Evolutionary conservation across 495 filamentous ascomycete species (phyloP).

Genomic region (Articulospora tetracladia): DNA sequence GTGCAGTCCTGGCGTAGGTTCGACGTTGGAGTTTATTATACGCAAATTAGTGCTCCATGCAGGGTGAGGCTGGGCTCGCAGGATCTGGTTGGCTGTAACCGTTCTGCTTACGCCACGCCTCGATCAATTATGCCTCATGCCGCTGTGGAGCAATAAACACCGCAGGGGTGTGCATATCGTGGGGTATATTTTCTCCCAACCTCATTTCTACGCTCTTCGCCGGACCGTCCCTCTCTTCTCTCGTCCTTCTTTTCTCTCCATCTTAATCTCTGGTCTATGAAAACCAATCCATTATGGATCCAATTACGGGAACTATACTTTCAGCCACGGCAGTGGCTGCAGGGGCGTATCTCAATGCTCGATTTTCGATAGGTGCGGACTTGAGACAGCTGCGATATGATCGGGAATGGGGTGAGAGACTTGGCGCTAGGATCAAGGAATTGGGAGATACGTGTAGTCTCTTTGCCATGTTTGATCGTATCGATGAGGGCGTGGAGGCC

Average conservation of each 20-base stretch:
- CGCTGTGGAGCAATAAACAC: too few species aligned
- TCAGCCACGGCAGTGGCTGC: constrained; percentile 39
- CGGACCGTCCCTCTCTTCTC: background rate
- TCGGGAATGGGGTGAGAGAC: constrained; percentile 29
- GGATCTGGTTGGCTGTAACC: too few species aligned
- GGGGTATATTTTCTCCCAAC: background rate
- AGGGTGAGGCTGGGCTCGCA: too few species aligned
- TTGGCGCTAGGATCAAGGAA: constrained; percentile 35
- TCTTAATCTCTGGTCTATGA: background rate
- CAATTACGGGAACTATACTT: constrained; percentile 1
- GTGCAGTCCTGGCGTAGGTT: too few species aligned
- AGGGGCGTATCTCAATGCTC: constrained; percentile 48
- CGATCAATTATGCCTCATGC: background rate
- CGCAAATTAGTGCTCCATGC: too few species aligned
- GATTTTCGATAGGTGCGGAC: constrained; percentile 41
- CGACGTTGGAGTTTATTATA: too few species aligned
- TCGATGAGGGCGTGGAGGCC: constrained; percentile 33
- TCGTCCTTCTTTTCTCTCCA: background rate
- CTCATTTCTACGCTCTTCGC: too few species aligned
- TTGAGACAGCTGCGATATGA: constrained; percentile 32
- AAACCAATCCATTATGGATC: background rate
- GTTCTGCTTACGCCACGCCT: background rate
- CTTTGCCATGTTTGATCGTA: constrained; percentile 41
- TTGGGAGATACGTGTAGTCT: constrained; percentile 41
- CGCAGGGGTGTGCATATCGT: too few species aligned